A percentile compares a stretch with the other conserved stretches of the same genome.
These are phyloP conservation scores for Elongisporangium prolatum DNA, from an alignment of 352 stramenopile genomes.

Conservation along the genomic window DNA sequence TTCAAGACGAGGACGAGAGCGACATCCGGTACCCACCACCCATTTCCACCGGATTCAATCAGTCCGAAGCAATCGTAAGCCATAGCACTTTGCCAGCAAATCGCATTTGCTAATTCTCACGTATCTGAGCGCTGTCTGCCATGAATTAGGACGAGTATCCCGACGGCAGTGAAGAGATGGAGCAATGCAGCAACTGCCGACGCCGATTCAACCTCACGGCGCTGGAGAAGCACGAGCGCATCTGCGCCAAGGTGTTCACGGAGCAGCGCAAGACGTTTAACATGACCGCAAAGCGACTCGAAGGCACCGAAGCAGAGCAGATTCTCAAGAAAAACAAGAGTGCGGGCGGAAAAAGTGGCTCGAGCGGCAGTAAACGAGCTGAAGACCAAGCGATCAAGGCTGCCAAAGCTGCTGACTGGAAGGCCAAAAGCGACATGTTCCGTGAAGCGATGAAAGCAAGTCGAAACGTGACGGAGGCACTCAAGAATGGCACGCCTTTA, in stretches of 20 bases:
- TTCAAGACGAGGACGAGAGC: conserved; percentile 24
- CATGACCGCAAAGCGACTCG: conserved; percentile 66
- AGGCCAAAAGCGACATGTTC: conserved; percentile 83
- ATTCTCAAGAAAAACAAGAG: conserved; percentile 27
- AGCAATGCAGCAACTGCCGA: conserved; percentile 76
- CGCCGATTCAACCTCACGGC: conserved; percentile 75
- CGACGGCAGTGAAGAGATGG: conserved; percentile 45
- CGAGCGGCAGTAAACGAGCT: conserved; percentile 5
- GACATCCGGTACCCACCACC: conserved; percentile 26
- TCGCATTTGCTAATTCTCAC: neutral
- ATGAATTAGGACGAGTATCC: conserved; percentile 45
- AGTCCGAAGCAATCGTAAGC: conserved; percentile 27
- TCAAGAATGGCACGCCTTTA: conserved; percentile 66
- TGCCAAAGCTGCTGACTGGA: conserved; percentile 73
- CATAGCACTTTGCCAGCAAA: neutral
- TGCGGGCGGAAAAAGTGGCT: conserved; percentile 10
- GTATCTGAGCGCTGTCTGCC: neutral
- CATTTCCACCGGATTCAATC: conserved; percentile 35
- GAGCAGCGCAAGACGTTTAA: conserved; percentile 86
- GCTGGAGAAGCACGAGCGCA: conserved; percentile 75
- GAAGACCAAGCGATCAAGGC: conserved; percentile 51
- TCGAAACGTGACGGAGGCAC: conserved; percentile 49
- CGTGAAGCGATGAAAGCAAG: conserved; percentile 85
- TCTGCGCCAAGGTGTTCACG: conserved; percentile 87
- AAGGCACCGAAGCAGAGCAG: conserved; percentile 72